Percentiles rank a stretch among this genome's conserved stretches.
These are phyloP conservation scores for Backusella sp. DNA, from an alignment of 192 early-diverging fungal species.

Conservation along the genomic window DNA sequence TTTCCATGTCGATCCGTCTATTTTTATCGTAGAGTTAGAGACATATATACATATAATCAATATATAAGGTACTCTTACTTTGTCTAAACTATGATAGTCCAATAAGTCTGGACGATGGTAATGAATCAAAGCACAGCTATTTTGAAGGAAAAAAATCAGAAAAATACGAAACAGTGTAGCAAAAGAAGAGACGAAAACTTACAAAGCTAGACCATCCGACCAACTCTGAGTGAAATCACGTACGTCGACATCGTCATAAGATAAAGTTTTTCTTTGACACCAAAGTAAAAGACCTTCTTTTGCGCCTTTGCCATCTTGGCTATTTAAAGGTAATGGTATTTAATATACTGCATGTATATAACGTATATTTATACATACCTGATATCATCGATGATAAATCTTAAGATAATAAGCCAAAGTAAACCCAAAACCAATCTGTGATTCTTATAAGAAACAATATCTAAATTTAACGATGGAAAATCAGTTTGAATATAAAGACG, in stretches of 20 bases:
- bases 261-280: conserved; percentile 95
- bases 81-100: conserved; percentile 86
- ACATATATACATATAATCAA: background rate
- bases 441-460: conserved; percentile 89
- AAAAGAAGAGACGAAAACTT: conserved; percentile 27
- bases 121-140: conserved; percentile 92
- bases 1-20: conserved; percentile 75
- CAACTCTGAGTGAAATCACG: conserved; percentile 92
- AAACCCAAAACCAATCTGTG: conserved; percentile 90
- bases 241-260: conserved; percentile 86
- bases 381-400: conserved; percentile 95
- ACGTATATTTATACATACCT: conserved; percentile 40
- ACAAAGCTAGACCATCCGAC: conserved; percentile 93
- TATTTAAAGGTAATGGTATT: conserved; percentile 23
- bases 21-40: background rate
- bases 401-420: conserved; percentile 97
- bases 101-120: conserved; percentile 94
- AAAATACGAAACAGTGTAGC: background rate
- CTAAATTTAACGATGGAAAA: conserved; percentile 35
- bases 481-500: too few relatives aligned
- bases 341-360: background rate
- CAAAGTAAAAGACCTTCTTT: conserved; percentile 96
- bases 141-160: background rate
- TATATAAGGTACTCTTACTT: conserved; percentile 36
- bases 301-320: conserved; percentile 92